These are phyloP conservation scores for Psidium guajava DNA, from an alignment of 345 rosid genomes.

Conservation along the genomic window DNA sequence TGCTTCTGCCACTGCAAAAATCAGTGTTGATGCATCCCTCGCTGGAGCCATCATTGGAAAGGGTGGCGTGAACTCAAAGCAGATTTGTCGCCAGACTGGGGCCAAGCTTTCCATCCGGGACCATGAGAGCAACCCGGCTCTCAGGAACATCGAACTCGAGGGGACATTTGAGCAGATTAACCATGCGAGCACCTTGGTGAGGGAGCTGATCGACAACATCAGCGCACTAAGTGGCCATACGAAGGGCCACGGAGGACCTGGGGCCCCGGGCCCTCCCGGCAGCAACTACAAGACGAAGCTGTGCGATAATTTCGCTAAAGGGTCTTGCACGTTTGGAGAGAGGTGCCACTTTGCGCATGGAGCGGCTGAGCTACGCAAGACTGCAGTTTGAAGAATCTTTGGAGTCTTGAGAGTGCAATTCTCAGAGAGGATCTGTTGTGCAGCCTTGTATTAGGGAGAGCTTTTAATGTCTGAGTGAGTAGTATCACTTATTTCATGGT, in stretches of 20 bases:
- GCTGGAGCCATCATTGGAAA: conserved; percentile 86
- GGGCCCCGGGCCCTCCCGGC: conserved; percentile 28
- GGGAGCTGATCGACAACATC: conserved; percentile 49
- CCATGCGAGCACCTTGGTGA: conserved; percentile 73
- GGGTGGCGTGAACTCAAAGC: conserved; percentile 69
- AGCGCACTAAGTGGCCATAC: conserved; percentile 16
- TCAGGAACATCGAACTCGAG: conserved; percentile 69
- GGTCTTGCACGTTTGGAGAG: conserved; percentile 78
- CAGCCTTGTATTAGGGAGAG: background rate
- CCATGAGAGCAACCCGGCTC: conserved; percentile 55
- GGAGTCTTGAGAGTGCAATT: conserved; percentile 20
- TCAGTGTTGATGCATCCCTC: conserved; percentile 76
- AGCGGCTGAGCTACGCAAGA: conserved; percentile 65
- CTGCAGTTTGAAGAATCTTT: conserved; percentile 9
- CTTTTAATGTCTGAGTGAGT: background rate
- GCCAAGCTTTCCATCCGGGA: conserved; percentile 62
- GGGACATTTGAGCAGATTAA: conserved; percentile 81
- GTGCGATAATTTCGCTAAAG: conserved; percentile 70
- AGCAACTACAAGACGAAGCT: conserved; percentile 77
- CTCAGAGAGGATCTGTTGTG: conserved; percentile 5
- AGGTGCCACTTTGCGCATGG: conserved; percentile 98
- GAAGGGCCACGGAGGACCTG: conserved; percentile 20
- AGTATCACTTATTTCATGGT: background rate
- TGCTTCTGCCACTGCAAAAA: conserved; percentile 71
- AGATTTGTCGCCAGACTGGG: conserved; percentile 72